A percentile compares a stretch with the other conserved stretches of the same genome.
phyloP scores from a whole-genome alignment of 2,329 filamentous ascomycete species.

The Fusarium sp. region DNA sequence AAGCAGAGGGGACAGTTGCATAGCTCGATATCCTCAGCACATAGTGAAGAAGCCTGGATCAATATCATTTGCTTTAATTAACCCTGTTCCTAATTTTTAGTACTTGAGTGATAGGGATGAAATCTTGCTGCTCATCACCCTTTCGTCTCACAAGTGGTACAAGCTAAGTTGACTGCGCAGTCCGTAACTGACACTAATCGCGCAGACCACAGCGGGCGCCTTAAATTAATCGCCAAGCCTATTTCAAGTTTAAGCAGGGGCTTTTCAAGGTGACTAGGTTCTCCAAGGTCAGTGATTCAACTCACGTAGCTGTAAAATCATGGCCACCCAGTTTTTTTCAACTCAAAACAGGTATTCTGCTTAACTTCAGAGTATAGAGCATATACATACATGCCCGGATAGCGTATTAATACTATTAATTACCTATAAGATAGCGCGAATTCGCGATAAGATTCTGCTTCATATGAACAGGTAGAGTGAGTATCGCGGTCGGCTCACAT shows the following conservation, averaged over 20 bases:
- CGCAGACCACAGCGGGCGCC: background rate
- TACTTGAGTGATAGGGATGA: background rate
- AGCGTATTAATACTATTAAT: rapidly evolving
- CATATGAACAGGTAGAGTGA: background rate
- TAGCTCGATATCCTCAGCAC: background rate
- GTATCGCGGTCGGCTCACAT: background rate
- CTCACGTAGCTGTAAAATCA: background rate
- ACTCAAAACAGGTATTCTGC: no score
- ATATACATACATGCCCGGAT: no score
- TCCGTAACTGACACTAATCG: background rate
- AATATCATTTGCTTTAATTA: background rate
- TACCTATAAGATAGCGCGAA: background rate
- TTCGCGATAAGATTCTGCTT: background rate
- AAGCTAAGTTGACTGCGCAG: background rate
- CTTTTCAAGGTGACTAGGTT: rapidly evolving
- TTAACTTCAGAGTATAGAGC: no score
- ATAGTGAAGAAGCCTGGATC: background rate
- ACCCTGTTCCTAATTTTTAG: background rate
- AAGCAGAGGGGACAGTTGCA: background rate
- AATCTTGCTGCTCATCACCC: background rate
- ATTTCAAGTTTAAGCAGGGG: rapidly evolving
- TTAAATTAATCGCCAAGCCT: background rate
- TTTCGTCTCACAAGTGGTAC: background rate
- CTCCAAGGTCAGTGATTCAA: no score
- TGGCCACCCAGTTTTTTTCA: background rate